phyloP scores from a whole-genome alignment of 1,284 basidiomycete genomes.

The Melampsora abietis-canadensis region DNA sequence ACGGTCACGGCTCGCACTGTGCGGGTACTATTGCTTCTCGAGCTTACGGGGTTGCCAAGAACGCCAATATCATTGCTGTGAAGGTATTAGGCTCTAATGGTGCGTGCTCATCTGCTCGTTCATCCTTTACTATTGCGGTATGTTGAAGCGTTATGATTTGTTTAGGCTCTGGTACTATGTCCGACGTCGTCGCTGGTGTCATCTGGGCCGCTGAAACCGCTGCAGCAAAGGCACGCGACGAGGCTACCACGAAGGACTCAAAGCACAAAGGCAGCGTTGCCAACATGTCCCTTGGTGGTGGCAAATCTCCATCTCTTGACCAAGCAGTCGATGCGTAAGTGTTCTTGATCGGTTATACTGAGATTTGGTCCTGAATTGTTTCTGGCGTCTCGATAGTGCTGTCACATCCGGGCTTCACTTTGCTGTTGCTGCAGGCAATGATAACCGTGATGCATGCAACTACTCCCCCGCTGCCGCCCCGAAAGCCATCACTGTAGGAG shows the following conservation, averaged over 20 bases:
- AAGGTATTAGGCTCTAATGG: conserved; percentile 76
- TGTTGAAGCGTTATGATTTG: conserved; percentile 49
- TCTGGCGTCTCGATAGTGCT: conserved; percentile 11
- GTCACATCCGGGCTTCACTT: conserved; percentile 48
- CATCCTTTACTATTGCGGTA: background rate
- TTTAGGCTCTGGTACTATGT: conserved; percentile 91
- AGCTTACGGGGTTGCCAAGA: conserved; percentile 91
- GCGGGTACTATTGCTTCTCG: conserved; percentile 65
- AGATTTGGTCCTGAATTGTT: conserved; percentile 63
- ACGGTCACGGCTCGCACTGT: conserved; percentile 71
- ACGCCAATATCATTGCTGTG: conserved; percentile 86
- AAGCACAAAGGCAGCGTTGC: conserved; percentile 90
- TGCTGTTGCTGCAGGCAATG: conserved; percentile 55
- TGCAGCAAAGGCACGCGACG: conserved; percentile 58
- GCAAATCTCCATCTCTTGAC: conserved; percentile 84
- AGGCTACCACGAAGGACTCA: conserved; percentile 65
- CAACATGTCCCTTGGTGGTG: conserved; percentile 96
- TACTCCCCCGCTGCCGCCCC: conserved; percentile 74
- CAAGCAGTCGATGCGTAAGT: conserved; percentile 82
- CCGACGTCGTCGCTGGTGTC: conserved; percentile 86
- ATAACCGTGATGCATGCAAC: conserved; percentile 70
- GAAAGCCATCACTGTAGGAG: conserved; percentile 79
- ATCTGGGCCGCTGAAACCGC: conserved; percentile 74
- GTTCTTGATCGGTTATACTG: conserved; percentile 45
- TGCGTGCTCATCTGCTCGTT: background rate